phyloP scores from a whole-genome alignment of 2,329 filamentous ascomycete genomes.

The Phialophora verrucosa region DNA sequence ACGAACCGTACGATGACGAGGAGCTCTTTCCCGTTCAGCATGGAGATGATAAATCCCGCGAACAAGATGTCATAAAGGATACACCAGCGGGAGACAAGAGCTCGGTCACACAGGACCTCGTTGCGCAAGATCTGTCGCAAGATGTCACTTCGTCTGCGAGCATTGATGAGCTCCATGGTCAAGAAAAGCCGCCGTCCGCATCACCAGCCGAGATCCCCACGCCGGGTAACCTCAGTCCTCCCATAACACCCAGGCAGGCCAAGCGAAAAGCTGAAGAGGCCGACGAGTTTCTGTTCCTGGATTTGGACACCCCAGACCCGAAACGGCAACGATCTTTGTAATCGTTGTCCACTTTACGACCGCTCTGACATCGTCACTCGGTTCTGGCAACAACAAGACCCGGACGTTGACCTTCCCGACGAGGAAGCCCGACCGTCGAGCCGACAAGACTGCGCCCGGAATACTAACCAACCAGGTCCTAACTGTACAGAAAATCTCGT shows the following conservation, averaged over 20 bases:
- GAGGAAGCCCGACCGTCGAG: not conserved
- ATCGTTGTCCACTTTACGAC: not conserved
- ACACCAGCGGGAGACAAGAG: not conserved
- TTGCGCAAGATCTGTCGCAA: not conserved
- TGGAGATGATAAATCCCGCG: constrained; percentile 8
- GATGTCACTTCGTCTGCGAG: not conserved
- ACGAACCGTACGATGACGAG: constrained; percentile 30
- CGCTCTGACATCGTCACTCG: not conserved
- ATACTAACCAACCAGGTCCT: not conserved
- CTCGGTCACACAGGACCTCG: not conserved
- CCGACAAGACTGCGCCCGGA: not conserved
- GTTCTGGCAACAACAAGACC: not conserved
- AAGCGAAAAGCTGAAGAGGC: constrained; percentile 39
- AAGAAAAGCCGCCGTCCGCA: constrained; percentile 7
- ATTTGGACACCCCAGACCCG: constrained; percentile 37
- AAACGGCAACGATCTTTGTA: constrained; percentile 37
- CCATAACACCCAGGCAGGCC: constrained; percentile 30
- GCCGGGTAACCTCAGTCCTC: constrained; percentile 22
- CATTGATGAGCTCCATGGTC: not conserved
- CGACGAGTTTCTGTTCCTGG: constrained; percentile 35
- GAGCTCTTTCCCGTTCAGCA: constrained; percentile 28
- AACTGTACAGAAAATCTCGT: not conserved
- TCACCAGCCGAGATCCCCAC: constrained; percentile 6
- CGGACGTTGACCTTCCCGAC: not conserved
- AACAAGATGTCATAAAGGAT: constrained; percentile 10